Evolutionary conservation across 495 filamentous ascomycete genomes (phyloP), one percentile per base, ranked within the genome.

Genomic region (Patellaria atrata): DNA sequence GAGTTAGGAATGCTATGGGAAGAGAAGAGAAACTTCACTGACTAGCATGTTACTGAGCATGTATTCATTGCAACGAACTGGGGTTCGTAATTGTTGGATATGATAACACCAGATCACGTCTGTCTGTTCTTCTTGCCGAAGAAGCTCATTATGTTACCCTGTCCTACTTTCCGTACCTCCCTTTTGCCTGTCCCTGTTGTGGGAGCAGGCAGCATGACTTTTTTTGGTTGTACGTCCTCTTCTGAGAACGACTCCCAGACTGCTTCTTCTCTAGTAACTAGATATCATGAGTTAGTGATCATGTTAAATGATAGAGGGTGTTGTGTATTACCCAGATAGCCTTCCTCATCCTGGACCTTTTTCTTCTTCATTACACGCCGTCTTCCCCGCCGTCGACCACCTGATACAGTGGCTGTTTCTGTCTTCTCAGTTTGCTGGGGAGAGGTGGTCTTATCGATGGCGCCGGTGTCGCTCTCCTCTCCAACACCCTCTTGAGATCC

Each of bases 241-340:
- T 86, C 81, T 2, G 84, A 93, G 63, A 91, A 96, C 4, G 82
- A 92, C 55, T 96, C 89, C 89, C 89, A 97, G 1, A 67, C 75
- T 1, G 71, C 61, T 51, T 94, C 87, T 48, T 87, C 79, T 44
- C 76, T 78, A 9, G 89, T 96, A 12, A 96, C 89, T 92, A 12
- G 17, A 32, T 1, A 33, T 21, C 14, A 32, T 30, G 27, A 12
- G n/a, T 27, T 17, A 32, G 22, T n/a, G n/a, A n/a, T n/a, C n/a
- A n/a, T n/a, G n/a, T n/a, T n/a, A n/a, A n/a, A n/a, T n/a, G n/a
- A n/a, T n/a, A n/a, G n/a, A n/a, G n/a, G n/a, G n/a, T n/a, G n/a
- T n/a, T n/a, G n/a, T n/a, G n/a, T n/a, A n/a, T 43, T 65, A 87
- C 83, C 82, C 10, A 97, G 62, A 54, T 93, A 97, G 24, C 89